These are phyloP conservation scores for Cryptococcus jaspeensis DNA, from an alignment of 1,284 basidiomycete species.

Conservation along the genomic window DNA sequence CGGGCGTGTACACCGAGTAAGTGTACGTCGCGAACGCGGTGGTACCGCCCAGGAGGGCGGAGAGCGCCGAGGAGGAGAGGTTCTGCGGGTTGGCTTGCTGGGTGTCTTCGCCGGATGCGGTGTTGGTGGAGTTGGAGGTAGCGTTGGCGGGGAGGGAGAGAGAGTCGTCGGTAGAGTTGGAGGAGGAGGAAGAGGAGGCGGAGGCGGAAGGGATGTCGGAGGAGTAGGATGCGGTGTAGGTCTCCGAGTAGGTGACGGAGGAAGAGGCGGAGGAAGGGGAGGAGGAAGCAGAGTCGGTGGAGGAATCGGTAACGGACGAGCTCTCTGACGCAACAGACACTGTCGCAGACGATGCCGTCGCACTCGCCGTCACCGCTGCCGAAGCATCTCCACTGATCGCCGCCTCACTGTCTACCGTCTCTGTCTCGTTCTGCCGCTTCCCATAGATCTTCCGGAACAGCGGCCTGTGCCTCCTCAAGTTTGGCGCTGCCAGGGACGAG, in stretches of 20 bases:
- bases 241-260: background rate
- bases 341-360: background rate
- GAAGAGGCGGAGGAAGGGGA: background rate
- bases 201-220: conserved; percentile 12
- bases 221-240: background rate
- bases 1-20: conserved; percentile 36
- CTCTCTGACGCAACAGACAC: background rate
- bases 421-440: conserved; percentile 9
- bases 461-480: conserved; percentile 19
- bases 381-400: background rate
- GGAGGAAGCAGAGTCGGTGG: conserved; percentile 1
- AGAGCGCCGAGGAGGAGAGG: conserved; percentile 25
- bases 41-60: conserved; percentile 30
- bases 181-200: conserved; percentile 7
- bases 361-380: background rate
- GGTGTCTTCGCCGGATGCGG: conserved; percentile 27
- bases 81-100: conserved; percentile 28
- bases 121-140: conserved; percentile 18
- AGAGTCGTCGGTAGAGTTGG: background rate
- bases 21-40: conserved; percentile 34
- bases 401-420: too few relatives aligned
- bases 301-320: conserved; percentile 5
- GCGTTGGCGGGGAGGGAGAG: conserved; percentile 8
- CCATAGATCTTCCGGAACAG: conserved; percentile 27
- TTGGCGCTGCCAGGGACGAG: conserved; percentile 30